phyloP scores from a whole-genome alignment of 331 rosid species.

The Telfairia occidentalis region DNA sequence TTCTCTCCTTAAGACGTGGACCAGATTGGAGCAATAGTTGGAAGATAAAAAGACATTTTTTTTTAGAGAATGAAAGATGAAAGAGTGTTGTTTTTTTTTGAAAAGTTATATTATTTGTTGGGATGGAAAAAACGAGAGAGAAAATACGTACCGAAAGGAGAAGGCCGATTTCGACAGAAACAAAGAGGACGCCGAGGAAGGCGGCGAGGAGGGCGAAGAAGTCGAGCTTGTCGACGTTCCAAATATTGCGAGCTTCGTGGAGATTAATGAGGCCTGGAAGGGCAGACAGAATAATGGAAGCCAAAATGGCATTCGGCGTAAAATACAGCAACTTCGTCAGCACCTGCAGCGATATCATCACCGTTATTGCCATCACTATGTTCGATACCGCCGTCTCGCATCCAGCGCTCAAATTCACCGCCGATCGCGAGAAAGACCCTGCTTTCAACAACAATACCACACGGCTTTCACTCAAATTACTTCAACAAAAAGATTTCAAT shows the following conservation, averaged over 20 bases:
- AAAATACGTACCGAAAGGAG: conserved; percentile 41
- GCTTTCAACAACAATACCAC: too few relatives aligned
- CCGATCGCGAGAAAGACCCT: conserved; percentile 81
- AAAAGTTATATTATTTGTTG: too few relatives aligned
- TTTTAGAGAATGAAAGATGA: too few relatives aligned
- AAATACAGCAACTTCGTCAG: conserved; percentile 59
- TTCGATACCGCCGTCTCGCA: conserved; percentile 64
- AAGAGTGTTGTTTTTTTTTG: too few relatives aligned
- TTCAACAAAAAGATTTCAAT: too few relatives aligned
- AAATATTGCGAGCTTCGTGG: conserved; percentile 37
- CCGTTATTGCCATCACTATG: conserved; percentile 62
- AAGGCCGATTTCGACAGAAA: conserved; percentile 68
- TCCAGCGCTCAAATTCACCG: conserved; percentile 66
- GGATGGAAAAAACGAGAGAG: neutral
- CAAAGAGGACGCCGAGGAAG: conserved; percentile 67
- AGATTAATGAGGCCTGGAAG: conserved; percentile 68
- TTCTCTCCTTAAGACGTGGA: too few relatives aligned
- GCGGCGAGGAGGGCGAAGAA: conserved; percentile 64
- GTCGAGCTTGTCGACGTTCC: conserved; percentile 76
- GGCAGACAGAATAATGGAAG: conserved; percentile 71
- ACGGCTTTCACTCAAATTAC: too few relatives aligned
- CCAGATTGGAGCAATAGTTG: too few relatives aligned
- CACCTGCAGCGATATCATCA: conserved; percentile 42
- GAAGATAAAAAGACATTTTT: too few relatives aligned
- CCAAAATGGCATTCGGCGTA: conserved; percentile 66